Evolutionary conservation across 305 asterid species (phyloP).

Genomic region (Fraxinus sp.): DNA sequence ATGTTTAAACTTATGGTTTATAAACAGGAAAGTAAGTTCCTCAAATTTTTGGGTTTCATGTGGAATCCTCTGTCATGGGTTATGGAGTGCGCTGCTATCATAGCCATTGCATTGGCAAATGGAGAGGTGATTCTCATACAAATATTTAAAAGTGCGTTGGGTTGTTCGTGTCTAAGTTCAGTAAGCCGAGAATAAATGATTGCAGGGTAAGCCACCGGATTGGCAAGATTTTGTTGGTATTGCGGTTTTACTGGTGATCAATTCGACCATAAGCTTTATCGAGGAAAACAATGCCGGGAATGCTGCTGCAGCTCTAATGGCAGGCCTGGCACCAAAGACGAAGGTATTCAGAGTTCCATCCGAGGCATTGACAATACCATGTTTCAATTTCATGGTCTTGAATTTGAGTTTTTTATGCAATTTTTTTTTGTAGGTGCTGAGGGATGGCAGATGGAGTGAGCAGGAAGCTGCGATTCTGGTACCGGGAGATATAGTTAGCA

Average conservation of each 20-base stretch:
- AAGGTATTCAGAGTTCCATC: constrained; percentile 25
- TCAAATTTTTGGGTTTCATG: constrained; percentile 70
- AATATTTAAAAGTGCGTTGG: background rate
- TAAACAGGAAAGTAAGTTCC: constrained; percentile 46
- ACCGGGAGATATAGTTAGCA: constrained; percentile 72
- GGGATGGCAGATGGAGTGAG: constrained; percentile 56
- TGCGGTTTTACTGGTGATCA: constrained; percentile 34
- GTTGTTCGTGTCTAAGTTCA: background rate
- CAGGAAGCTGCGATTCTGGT: constrained; percentile 67
- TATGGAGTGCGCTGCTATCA: constrained; percentile 69
- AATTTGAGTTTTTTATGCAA: background rate
- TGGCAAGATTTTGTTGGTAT: constrained; percentile 36
- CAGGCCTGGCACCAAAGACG: constrained; percentile 44
- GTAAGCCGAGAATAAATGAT: constrained; percentile 4
- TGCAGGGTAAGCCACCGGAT: constrained; percentile 18
- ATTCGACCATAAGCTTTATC: constrained; percentile 42
- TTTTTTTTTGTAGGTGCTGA: constrained; percentile 26
- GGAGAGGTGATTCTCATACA: constrained; percentile 32
- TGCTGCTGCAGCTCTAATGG: constrained; percentile 47
- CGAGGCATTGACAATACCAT: background rate
- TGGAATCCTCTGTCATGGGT: constrained; percentile 85
- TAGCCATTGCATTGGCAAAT: constrained; percentile 56
- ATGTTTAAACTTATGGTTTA: background rate
- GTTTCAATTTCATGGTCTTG: background rate
- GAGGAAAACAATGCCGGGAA: constrained; percentile 47